A percentile compares a stretch with the other conserved stretches of the same genome.
These are phyloP conservation scores for Phyllosticta ampelicida DNA, from an alignment of 2,329 filamentous ascomycete species.

Conservation along the genomic window DNA sequence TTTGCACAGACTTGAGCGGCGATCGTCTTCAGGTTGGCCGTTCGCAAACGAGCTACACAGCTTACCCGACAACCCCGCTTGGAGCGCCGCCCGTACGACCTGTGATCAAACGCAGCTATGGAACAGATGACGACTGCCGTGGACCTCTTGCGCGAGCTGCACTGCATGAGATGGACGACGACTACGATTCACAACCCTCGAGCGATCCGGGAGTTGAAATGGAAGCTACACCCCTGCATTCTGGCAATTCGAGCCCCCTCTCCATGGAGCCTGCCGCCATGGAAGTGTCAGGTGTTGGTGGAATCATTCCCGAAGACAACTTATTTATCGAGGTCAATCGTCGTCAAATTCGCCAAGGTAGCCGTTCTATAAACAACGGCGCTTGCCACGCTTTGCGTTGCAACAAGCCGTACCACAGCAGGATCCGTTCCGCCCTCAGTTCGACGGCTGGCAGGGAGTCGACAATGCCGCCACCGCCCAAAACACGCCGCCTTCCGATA, in stretches of 20 bases:
- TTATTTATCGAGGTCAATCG: constrained; percentile 40
- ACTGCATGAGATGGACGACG: constrained; percentile 1
- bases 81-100: background rate
- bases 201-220: background rate
- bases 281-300: constrained; percentile 46
- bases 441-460: background rate
- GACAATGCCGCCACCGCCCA: background rate
- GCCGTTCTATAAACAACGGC: background rate
- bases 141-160: constrained; percentile 1
- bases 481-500: background rate
- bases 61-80: background rate
- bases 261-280: constrained; percentile 21
- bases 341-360: constrained; percentile 11
- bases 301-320: constrained; percentile 47
- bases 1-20: constrained; percentile 69
- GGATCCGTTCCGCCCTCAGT: background rate
- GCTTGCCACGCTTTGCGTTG: background rate
- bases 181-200: background rate
- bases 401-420: background rate
- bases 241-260: background rate
- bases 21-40: constrained; percentile 33
- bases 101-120: background rate
- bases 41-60: constrained; percentile 3
- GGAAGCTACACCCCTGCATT: background rate
- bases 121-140: background rate